These are phyloP conservation scores for Tolypocladium paradoxum DNA, from an alignment of 2,329 filamentous ascomycete species.

Conservation along the genomic window DNA sequence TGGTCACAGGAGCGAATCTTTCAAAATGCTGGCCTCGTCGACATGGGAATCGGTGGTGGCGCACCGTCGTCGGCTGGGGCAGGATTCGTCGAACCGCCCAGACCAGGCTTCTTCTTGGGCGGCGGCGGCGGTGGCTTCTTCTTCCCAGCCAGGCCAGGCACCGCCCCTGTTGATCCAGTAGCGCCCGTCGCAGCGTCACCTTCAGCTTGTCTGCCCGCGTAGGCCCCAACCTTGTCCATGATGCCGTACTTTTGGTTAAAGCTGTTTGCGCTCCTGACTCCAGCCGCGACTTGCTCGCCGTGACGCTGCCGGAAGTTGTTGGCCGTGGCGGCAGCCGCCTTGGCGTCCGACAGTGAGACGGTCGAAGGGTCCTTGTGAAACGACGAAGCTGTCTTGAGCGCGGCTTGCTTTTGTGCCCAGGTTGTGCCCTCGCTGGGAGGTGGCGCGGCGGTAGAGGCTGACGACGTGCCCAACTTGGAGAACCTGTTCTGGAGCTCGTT, in stretches of 20 bases:
- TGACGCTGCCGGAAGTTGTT: slow-evolving; percentile 63
- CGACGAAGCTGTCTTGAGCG: slow-evolving; percentile 47
- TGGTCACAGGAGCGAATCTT: background rate
- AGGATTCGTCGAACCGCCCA: slow-evolving; percentile 14
- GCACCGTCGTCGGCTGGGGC: slow-evolving; percentile 16
- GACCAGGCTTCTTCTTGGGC: slow-evolving; percentile 39
- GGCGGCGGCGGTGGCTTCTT: slow-evolving; percentile 44
- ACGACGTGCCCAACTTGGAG: slow-evolving; percentile 35
- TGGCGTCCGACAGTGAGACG: slow-evolving; percentile 48
- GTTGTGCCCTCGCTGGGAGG: slow-evolving; percentile 41
- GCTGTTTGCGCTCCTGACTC: slow-evolving; percentile 43
- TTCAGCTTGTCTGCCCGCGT: slow-evolving; percentile 9
- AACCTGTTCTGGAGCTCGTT: slow-evolving; percentile 61
- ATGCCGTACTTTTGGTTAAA: slow-evolving; percentile 54
- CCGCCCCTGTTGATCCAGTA: background rate
- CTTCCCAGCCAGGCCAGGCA: slow-evolving; percentile 23
- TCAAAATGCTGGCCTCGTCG: slow-evolving; percentile 37
- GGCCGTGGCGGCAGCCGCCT: slow-evolving; percentile 46
- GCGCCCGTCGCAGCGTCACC: slow-evolving; percentile 2
- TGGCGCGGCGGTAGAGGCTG: slow-evolving; percentile 9
- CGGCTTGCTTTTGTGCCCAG: slow-evolving; percentile 54
- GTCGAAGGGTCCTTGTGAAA: slow-evolving; percentile 51
- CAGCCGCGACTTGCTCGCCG: slow-evolving; percentile 54
- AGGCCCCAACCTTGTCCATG: slow-evolving; percentile 23
- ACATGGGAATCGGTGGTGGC: slow-evolving; percentile 42